Conservation (phyloP, 2,329 filamentous ascomycete genomes). For the Eurotiales sp. region DNA sequence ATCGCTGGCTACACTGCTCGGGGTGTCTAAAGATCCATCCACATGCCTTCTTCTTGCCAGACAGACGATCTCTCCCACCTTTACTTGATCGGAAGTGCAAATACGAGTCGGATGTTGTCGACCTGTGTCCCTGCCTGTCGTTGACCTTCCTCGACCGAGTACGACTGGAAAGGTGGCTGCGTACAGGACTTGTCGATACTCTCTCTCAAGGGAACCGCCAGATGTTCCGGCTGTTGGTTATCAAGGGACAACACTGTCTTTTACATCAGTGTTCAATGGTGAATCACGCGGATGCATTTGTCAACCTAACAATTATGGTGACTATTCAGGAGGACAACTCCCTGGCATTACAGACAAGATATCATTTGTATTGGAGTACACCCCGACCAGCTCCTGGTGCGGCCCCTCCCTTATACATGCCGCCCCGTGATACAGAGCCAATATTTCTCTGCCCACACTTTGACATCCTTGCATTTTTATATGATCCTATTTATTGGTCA, state of each 20-base stretch:
- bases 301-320: background rate
- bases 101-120: slow-evolving; percentile 12
- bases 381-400: background rate
- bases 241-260: slow-evolving; percentile 2
- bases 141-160: slow-evolving; percentile 14
- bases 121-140: slow-evolving; percentile 15
- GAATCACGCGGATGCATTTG: background rate
- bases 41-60: background rate
- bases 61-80: too few species aligned
- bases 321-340: background rate
- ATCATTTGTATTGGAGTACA: background rate
- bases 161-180: slow-evolving; percentile 3
- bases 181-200: slow-evolving; percentile 1
- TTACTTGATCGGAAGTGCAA: slow-evolving; percentile 10
- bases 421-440: background rate
- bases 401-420: background rate
- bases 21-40: slow-evolving; percentile 3
- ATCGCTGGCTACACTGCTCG: background rate
- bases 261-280: background rate
- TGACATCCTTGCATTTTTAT: background rate
- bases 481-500: background rate
- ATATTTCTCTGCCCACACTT: background rate
- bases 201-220: background rate
- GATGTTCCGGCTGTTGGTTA: slow-evolving; percentile 1
- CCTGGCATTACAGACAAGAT: background rate